These are phyloP conservation scores for Arthrobotrys conoides DNA, from an alignment of 2,329 filamentous ascomycete genomes.

Conservation along the genomic window DNA sequence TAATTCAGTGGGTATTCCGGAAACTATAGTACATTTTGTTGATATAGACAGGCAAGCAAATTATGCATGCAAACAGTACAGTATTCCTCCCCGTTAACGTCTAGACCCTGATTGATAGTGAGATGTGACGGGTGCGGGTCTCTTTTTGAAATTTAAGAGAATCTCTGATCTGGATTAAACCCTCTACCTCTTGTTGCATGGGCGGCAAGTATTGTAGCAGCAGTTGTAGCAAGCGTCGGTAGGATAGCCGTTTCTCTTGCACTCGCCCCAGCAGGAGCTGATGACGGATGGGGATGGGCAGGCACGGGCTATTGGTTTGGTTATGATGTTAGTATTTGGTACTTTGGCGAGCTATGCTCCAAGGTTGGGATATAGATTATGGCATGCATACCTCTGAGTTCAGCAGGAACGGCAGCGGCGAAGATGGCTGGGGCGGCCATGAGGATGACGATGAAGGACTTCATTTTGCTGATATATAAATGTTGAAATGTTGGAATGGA, in stretches of 20 bases:
- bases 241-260: constrained; percentile 32
- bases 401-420: constrained; percentile 38
- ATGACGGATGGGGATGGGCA: constrained; percentile 42
- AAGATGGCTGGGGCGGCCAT: constrained; percentile 32
- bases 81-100: too few relatives aligned
- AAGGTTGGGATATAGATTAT: too few relatives aligned
- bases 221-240: constrained; percentile 43
- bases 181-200: constrained; percentile 31
- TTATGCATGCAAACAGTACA: too few relatives aligned
- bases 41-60: background rate
- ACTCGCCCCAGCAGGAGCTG: constrained; percentile 36
- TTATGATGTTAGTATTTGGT: background rate
- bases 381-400: constrained; percentile 13
- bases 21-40: constrained; percentile 5
- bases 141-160: background rate
- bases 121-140: too few relatives aligned
- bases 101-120: background rate
- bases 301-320: constrained; percentile 17
- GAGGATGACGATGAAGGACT: constrained; percentile 47
- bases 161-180: background rate
- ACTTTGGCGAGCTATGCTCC: too few relatives aligned
- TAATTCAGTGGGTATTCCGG: too few relatives aligned
- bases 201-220: constrained; percentile 48
- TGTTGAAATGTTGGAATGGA: background rate
- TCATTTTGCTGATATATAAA: constrained; percentile 33